Evolutionary conservation across 805 yeast species (phyloP), one percentile per base, ranked within the genome.

Genomic region (Phaffomyces thermotolerans): DNA sequence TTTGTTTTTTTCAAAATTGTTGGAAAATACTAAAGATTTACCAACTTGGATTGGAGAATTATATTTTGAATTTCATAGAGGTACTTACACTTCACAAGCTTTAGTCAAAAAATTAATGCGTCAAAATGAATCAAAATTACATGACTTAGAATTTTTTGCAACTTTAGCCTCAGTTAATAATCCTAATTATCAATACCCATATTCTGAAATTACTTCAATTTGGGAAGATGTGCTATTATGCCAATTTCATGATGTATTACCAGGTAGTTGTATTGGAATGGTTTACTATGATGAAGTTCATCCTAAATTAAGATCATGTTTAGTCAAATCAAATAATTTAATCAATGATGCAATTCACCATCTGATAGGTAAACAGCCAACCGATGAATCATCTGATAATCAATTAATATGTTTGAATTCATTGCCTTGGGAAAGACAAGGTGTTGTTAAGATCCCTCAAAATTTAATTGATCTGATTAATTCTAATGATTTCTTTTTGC

Each of bases 201-300:
- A 72, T 29, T 66, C 73, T 33, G 75, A 80, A 46, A 72, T 91
- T 36, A 79, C 81, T 49, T 71, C 66, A 2, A 62, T 91, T 48
- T 91, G 99, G 99, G 91, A 88, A 60, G 80, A 86, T 62, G 78
- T 91, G 18, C 78, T 89, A 48, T 68, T 93, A 44, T 89, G 96
- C 59, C 98, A 91, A 61, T 91, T 91, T 68, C 99, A 91, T 63
- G 99, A 91, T 67, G 97, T 91, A n/a, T 71, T 93, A 41, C 99
- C 99, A 2, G 99, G 99, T 3, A 83, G 95, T 6, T 87, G 96
- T 64, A 91, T 91, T 56, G 96, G 88, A 49, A 78, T 87, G 79
- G 96, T 93, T 13, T 91, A 93, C 59, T 79, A 76, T 39, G 89
- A 88, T 54, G 93, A 84, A 54, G 97, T 91, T 9, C 76, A 80